phyloP scores from a whole-genome alignment of 2,329 filamentous ascomycete genomes.

The Metarhizium robertsii region DNA sequence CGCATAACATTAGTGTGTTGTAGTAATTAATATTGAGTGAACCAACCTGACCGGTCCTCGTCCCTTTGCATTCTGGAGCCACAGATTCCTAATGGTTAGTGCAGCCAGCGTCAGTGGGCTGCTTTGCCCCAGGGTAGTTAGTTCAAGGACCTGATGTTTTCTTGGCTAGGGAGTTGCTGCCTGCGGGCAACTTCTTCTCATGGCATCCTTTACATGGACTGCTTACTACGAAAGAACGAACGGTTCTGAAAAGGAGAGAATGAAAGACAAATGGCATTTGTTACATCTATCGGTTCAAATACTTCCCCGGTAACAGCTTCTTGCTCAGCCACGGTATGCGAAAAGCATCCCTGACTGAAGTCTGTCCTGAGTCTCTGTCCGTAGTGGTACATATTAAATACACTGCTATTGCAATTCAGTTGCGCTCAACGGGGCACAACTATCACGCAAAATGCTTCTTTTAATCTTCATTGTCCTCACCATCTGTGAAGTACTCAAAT shows the following conservation, averaged over 20 bases:
- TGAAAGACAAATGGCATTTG: not conserved
- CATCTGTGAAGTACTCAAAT: constrained; percentile 72
- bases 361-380: not conserved
- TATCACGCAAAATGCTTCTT: constrained; percentile 3
- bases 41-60: no score
- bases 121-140: no score
- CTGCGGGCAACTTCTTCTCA: no score
- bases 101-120: no score
- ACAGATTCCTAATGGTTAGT: no score
- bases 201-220: no score
- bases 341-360: not conserved
- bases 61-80: no score
- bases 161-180: no score
- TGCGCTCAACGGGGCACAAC: not conserved
- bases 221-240: not conserved
- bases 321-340: not conserved
- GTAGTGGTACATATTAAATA: constrained; percentile 10
- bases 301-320: not conserved
- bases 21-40: no score
- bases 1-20: no score
- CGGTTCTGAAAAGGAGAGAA: not conserved
- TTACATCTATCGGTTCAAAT: not conserved
- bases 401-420: not conserved
- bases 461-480: constrained; percentile 33
- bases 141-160: no score